A percentile compares a stretch with the other conserved stretches of the same genome.
Evolutionary conservation across 2,329 filamentous ascomycete species (phyloP).

Genomic region (Fulvia fulva): DNA sequence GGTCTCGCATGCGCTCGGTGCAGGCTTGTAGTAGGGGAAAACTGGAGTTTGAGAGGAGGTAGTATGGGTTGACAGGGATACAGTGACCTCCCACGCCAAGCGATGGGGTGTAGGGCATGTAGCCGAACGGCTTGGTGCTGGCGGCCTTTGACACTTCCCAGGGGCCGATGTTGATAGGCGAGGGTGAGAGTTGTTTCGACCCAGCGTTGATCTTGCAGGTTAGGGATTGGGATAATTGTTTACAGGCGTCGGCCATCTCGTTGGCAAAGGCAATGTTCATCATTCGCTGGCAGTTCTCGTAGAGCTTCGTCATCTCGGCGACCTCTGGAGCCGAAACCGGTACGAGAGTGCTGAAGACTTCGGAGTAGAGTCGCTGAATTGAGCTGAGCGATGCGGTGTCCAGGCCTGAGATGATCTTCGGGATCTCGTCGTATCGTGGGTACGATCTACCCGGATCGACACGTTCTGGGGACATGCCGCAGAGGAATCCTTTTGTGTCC

Average conservation of each 20-base stretch:
- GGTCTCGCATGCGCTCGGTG: slow-evolving; percentile 42
- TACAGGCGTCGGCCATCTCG: slow-evolving; percentile 21
- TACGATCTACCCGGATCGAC: slow-evolving; percentile 9
- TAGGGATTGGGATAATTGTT: neutral
- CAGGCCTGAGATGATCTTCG: slow-evolving; percentile 12
- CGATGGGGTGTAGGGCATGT: slow-evolving; percentile 46
- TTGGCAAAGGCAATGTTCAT: slow-evolving; percentile 23
- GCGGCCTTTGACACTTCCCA: slow-evolving; percentile 17
- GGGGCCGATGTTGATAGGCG: slow-evolving; percentile 15
- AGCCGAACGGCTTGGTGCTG: slow-evolving; percentile 43
- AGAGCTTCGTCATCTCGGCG: slow-evolving; percentile 14
- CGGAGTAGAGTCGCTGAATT: slow-evolving; percentile 4
- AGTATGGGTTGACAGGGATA: slow-evolving; percentile 55
- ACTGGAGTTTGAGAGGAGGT: slow-evolving; percentile 43
- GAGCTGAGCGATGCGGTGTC: neutral
- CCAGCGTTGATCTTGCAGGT: neutral
- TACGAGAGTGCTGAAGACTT: slow-evolving; percentile 7
- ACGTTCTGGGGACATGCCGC: slow-evolving; percentile 12
- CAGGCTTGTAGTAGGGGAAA: slow-evolving; percentile 48
- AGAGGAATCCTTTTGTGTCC: neutral
- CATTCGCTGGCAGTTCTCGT: slow-evolving; percentile 18
- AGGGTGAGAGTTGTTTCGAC: neutral
- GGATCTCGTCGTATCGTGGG: slow-evolving; percentile 4
- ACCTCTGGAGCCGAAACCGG: slow-evolving; percentile 7
- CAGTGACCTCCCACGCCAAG: slow-evolving; percentile 55